Conservation (phyloP, 2,329 filamentous ascomycete genomes). For the Aspergillus arachidicola region DNA sequence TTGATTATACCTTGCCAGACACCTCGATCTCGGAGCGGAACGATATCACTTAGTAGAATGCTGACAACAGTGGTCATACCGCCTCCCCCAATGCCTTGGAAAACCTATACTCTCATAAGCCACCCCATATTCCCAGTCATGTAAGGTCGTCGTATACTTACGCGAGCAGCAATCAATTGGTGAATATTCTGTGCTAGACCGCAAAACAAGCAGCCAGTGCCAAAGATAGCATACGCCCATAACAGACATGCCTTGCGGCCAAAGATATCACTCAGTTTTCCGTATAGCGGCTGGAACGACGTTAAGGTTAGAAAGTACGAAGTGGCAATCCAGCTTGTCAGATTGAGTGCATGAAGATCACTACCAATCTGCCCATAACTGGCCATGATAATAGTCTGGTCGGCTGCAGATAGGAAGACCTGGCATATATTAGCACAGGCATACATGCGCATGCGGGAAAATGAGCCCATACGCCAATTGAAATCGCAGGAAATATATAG, state of each 20-base stretch:
- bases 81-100: conserved; percentile 68
- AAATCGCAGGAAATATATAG: conserved; percentile 63
- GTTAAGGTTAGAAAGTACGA: conserved; percentile 73
- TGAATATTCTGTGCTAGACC: conserved; percentile 65
- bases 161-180: conserved; percentile 66
- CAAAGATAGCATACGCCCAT: conserved; percentile 57
- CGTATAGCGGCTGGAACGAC: conserved; percentile 70
- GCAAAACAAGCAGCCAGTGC: conserved; percentile 52
- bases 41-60: conserved; percentile 71
- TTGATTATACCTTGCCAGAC: conserved; percentile 76
- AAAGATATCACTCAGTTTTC: conserved; percentile 63
- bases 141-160: conserved; percentile 37
- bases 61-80: conserved; percentile 71
- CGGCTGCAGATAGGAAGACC: conserved; percentile 72
- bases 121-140: conserved; percentile 29
- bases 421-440: conserved; percentile 34
- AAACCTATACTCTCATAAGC: conserved; percentile 40
- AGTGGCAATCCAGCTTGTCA: conserved; percentile 74
- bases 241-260: conserved; percentile 58
- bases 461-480: conserved; percentile 58
- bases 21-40: conserved; percentile 69
- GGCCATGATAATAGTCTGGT: conserved; percentile 77
- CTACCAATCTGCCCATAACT: conserved; percentile 77
- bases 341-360: conserved; percentile 72
- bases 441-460: conserved; percentile 11